Base-by-base conservation (phyloP, 192 early-diverging fungal species). In the Coemansia sp. region DNA sequence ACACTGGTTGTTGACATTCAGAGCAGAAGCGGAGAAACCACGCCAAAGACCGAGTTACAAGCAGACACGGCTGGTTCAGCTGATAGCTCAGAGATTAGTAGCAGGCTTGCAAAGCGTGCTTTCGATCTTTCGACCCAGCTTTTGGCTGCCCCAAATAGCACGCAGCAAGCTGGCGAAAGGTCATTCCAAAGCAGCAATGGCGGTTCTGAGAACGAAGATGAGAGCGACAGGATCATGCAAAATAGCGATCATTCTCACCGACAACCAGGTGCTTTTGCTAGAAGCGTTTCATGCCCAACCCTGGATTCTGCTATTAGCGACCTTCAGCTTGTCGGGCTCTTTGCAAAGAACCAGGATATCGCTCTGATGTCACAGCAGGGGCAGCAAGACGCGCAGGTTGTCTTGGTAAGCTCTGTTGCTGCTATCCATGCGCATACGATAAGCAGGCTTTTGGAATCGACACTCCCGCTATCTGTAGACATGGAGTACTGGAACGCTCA, bases 401-500 rank as follows among this genome's bases (percentile, higher is more conserved):
- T 79, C 34, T 42, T 79, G 7, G 4, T 67, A 12, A 79, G 59
- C 52, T 60, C 77, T 2, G 61, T 74, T 0, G 71, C 75, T 1
- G 84, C 81, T 2, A 73, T 89, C 18, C 86, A 92, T 57, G 87
- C 84, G 2, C 82, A 82, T 25, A 62, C 87, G 0, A 69, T 89
- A 13, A 75, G 80, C 30, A 79, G 75, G 12, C 79, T 92, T 10
- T 66, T 92, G 30, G 77, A 85, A 21, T 67, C 84, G 0, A 86
- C 84, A 16, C 67, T 92, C 49, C 88, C 88, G 7, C 51, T 90
- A 33, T 79, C 85, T 2, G 75, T 80, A 21, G 83, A 88, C 40
- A 86, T 90, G 40, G 68, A 86, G 43, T 92, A 90, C 64, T 92
- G 90, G 90, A 77, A 84, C 46, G 64, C 80, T 0, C 73, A 87